Conservation (phyloP, 1,284 basidiomycete species). For the Ceratobasidium papillatum region DNA sequence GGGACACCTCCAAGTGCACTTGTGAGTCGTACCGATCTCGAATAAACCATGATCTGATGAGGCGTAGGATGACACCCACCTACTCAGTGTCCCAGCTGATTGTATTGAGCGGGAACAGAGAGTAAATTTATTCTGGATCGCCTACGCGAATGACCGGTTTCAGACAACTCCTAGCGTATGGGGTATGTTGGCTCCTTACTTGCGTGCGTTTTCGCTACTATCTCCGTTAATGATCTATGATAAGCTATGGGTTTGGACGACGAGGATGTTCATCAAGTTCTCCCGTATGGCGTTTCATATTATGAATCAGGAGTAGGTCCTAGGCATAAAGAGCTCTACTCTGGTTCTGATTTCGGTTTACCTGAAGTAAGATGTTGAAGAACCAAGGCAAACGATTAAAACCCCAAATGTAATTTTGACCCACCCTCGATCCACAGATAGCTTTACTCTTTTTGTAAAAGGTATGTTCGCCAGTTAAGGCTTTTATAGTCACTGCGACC, state of each 20-base stretch:
- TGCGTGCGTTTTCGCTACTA: not conserved
- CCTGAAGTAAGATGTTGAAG: conserved; percentile 9
- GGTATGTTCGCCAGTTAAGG: not conserved
- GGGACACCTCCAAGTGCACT: not conserved
- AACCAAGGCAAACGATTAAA: conserved; percentile 5
- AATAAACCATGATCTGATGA: not conserved
- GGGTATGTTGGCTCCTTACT: not conserved
- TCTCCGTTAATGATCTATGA: no score
- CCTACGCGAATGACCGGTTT: conserved; percentile 28
- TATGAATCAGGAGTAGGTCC: conserved; percentile 26
- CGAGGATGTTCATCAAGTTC: conserved; percentile 32
- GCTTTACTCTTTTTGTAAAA: conserved; percentile 26
- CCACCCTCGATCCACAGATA: conserved; percentile 8
- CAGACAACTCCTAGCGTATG: not conserved
- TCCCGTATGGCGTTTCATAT: conserved; percentile 3
- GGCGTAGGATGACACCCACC: not conserved
- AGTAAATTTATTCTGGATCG: conserved; percentile 29
- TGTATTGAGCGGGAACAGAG: conserved; percentile 24
- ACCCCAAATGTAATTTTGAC: conserved; percentile 4
- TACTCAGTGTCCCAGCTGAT: not conserved
- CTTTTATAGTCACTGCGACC: not conserved
- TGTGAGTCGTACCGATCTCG: not conserved
- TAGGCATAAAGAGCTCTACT: no score
- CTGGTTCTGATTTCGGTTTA: not conserved
- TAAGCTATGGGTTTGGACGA: conserved; percentile 29